Base-by-base conservation (phyloP, 441 rosid species). In the Populus hybrid region DNA sequence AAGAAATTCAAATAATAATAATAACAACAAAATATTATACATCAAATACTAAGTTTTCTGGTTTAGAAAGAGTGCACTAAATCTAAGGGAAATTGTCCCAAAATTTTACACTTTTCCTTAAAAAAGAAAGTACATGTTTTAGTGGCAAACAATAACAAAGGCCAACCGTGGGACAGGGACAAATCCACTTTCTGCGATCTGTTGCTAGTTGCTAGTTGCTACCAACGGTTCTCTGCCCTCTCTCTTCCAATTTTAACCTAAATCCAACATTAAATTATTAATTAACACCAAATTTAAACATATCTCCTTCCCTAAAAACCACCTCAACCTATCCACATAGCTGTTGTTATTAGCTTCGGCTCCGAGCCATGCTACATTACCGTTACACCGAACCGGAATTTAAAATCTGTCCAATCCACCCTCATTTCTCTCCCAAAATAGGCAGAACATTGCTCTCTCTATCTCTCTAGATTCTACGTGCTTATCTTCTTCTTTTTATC, bases 331-430 rank as follows among this genome's bases (percentile, higher is more conserved):
- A 16, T 67, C 36, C 23, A 65, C 70, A 8, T 20, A 71, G 64
- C 67, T 53, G 7, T 46, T 38, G 34, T n/a, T 30, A 28, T 20
- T 28, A 80, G 88, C 88, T 84, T 85, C 80, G 81, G 79, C 12
- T 79, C 90, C 90, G 82, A 87, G 77, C 87, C 90, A 38, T 21
- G 36, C 21, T 21, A n/a, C 18, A 10, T 68, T 77, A 87, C 90
- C 94, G 92, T 90, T 90, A 34, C 67, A 1, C 90, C 92, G 79
- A 85, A 78, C 86, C 90, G 18, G 64, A 82, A 18, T 82, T 88
- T 77, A 72, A 85, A 82, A 74, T 73, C 57, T 73, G 74, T 67
- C 59, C 8, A 50, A 50, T 50, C 57, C 57, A 14, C 20, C 57
- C 57, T 50, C 57, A 4, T 50, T 50, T 50, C 2, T 8, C 28